Base-by-base conservation (phyloP, 805 yeast genomes). In the Pachysolen tannophilus region DNA sequence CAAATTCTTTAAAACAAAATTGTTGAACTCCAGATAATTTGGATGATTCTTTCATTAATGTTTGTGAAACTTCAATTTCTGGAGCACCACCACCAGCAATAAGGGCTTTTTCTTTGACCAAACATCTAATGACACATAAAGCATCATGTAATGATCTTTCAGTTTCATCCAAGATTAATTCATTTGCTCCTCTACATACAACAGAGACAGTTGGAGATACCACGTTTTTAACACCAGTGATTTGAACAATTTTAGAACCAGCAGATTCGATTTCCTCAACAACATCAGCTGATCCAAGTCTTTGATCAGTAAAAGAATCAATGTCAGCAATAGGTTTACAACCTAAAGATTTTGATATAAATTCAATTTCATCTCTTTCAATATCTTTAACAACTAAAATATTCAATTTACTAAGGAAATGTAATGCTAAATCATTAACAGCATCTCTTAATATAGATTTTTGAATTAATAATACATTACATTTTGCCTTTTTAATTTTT, bases 81-180 rank as follows among this genome's bases (percentile, higher is more conserved):
- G 97, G 95, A 5, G 98, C 97, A 50, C 97, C 98, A 44, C 98
- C 99, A 49, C 99, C 99, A 10, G 97, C 96, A 62, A 92, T 87
- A 53, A 83, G 65, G 1, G 88, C 95, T 52, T 74, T 81, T 56
- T 84, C 86, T 54, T 86, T 85, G 19, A 87, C 95, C 37, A 86
- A 67, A 61, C 95, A 82, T 56, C 94, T 65, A 43, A 82, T 69
- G 37, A 90, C 98, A 71, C 99, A 92, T 39, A 92, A 70, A 0
- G 98, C 97, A 60, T 92, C 99, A 53, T 92, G 99, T 44, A 92
- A 66, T 3, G 97, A 88, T 62, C 99, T 80, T 57, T 92, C 99
- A 26, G 97, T 78, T 65, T 92, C 99, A 60, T 92, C 98, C 39
- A 92, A 66, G 34, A 90, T 80, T 63, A 86, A 73, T 43, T 70